Evolutionary conservation across 129 eudicot species (phyloP).

Genomic region (Dittrichia graveolens): DNA sequence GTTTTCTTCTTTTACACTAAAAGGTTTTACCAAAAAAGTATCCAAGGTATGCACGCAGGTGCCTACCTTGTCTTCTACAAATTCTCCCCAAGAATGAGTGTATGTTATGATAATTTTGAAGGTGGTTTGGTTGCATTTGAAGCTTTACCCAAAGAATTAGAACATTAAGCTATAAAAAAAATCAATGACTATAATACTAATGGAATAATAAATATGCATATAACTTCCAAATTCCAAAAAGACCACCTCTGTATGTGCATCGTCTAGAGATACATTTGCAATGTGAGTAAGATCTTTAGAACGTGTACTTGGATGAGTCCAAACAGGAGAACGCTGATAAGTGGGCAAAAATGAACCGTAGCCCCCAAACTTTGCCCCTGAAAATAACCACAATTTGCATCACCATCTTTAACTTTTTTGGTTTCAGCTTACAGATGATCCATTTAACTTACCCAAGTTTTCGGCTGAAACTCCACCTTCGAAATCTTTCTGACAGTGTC

Average conservation of each 20-base stretch:
- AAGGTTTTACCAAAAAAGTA: too few species aligned
- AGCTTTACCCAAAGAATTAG: slow-evolving; percentile 12
- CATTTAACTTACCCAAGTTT: slow-evolving; percentile 72
- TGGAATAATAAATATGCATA: not conserved
- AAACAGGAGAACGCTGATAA: slow-evolving; percentile 74
- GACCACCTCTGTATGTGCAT: slow-evolving; percentile 68
- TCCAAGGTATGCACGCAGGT: not conserved
- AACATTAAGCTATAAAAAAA: not conserved
- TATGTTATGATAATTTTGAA: not conserved
- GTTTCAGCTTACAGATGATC: slow-evolving; percentile 14
- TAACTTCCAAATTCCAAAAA: slow-evolving; percentile 19
- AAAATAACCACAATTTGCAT: slow-evolving; percentile 33
- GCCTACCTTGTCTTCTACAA: not conserved
- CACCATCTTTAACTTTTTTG: slow-evolving; percentile 9
- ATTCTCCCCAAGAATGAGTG: not conserved
- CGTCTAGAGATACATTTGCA: slow-evolving; percentile 53
- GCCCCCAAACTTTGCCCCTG: slow-evolving; percentile 92
- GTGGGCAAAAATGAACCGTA: slow-evolving; percentile 96
- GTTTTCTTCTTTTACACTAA: too few species aligned
- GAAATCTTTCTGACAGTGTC: slow-evolving; percentile 91
- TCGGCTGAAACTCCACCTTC: slow-evolving; percentile 93
- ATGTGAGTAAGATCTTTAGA: slow-evolving; percentile 44
- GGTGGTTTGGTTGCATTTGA: slow-evolving; percentile 8
- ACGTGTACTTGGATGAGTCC: slow-evolving; percentile 59
- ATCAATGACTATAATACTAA: slow-evolving; percentile 10